phyloP scores from a whole-genome alignment of 2,329 filamentous ascomycete genomes.

The Botrytis fabae region DNA sequence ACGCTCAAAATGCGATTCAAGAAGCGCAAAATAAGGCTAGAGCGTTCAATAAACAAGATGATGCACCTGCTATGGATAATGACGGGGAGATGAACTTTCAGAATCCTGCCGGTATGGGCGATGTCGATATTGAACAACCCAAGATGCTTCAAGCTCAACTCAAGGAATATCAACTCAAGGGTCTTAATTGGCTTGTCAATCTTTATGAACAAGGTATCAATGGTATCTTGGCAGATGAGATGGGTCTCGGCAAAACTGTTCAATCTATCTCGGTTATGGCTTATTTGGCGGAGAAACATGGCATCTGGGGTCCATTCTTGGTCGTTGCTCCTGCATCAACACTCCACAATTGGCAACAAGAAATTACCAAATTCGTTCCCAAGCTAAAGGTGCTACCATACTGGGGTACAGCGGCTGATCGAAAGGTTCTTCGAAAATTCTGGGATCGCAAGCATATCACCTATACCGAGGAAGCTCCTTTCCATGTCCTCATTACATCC shows the following conservation, averaged over 20 bases:
- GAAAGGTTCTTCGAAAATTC: slow-evolving; percentile 96
- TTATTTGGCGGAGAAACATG: slow-evolving; percentile 94
- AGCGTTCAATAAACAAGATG: slow-evolving; percentile 78
- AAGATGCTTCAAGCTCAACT: slow-evolving; percentile 90
- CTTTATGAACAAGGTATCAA: slow-evolving; percentile 99
- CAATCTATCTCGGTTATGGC: slow-evolving; percentile 99
- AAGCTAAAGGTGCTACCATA: slow-evolving; percentile 94
- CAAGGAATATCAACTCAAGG: slow-evolving; percentile 98
- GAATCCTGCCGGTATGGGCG: slow-evolving; percentile 91
- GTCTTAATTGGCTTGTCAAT: slow-evolving; percentile 98
- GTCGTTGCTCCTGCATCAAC: slow-evolving; percentile 96
- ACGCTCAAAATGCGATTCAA: slow-evolving; percentile 92
- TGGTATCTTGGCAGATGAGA: slow-evolving; percentile 96
- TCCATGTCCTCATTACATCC: slow-evolving; percentile 94
- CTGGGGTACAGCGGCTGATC: slow-evolving; percentile 92
- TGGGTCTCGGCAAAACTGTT: slow-evolving; percentile 98
- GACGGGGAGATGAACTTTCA: slow-evolving; percentile 99
- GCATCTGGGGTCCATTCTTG: slow-evolving; percentile 96
- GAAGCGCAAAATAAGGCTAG: slow-evolving; percentile 91
- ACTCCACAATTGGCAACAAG: slow-evolving; percentile 98
- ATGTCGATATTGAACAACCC: slow-evolving; percentile 91
- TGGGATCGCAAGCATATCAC: slow-evolving; percentile 98
- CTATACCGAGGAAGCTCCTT: slow-evolving; percentile 88
- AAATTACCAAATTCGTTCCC: slow-evolving; percentile 93
- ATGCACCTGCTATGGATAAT: slow-evolving; percentile 71